Base-by-base conservation (phyloP, 1,284 basidiomycete species). In the Takashimella tepidaria region DNA sequence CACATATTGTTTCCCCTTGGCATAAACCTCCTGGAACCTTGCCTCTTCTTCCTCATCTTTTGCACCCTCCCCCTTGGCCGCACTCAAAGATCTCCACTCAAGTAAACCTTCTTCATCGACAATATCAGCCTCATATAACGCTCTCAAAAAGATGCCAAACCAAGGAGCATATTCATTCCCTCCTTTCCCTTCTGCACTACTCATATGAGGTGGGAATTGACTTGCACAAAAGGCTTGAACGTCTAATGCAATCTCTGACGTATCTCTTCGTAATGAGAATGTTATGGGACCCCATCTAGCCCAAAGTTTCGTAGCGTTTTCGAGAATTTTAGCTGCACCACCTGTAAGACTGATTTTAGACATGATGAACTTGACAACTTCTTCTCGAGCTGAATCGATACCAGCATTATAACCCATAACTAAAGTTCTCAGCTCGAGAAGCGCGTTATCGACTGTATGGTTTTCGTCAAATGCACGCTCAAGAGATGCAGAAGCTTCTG, bases 371-470 rank as follows among this genome's bases (percentile, higher is more conserved):
- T 63, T 65, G 47, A 73, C 61, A 8, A 76, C 69, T 42, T 73
- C 70, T 51, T 71, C 66, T 37, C 74, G 58, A 2, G 73, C 72
- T 2, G 65, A 51, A 46, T 75, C 76, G 42, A 74, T 63, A 40
- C 71, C 71, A 8, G 74, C 74, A 54, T 76, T 75, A 62, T 70
- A 70, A 12, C 67, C 70, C 64, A 74, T 69, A 52, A 74, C 68
- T 16, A 76, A 59, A 6, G 72, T 72, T 54, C 69, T 60, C 50
- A 76, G 63, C 53, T 77, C 76, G 42, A 76, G 60, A 5, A 62
- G 49, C 19, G 74, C 74, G 51, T 75, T 72, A 25, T 72, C 64
- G 43, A 73, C 67, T 31, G 60, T 57, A 53, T 75, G 73, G 40
- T 63, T 69, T 53, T 77, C 75, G 50, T 69, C 70, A 55, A 68